Percentiles rank a stretch among this genome's conserved stretches.
Conservation (phyloP, 2,329 filamentous ascomycete genomes). For the Alternaria longipes region DNA sequence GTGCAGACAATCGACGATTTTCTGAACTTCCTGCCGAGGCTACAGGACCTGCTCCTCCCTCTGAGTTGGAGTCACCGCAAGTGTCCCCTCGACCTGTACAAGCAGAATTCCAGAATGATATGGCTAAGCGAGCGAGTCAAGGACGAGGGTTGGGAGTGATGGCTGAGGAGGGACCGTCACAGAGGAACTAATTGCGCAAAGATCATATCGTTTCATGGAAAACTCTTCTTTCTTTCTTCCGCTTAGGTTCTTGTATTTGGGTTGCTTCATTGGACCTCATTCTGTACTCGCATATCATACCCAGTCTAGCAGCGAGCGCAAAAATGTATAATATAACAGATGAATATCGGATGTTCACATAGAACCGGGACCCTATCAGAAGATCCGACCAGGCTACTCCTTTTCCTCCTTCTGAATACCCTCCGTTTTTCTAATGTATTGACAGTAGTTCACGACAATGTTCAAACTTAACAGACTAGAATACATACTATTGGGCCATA, state of each 20-base stretch:
- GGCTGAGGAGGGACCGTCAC: slow-evolving; percentile 6
- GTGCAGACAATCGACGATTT: slow-evolving; percentile 20
- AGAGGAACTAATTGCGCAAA: not conserved
- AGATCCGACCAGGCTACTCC: not conserved
- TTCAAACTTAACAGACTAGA: not conserved
- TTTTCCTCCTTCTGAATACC: not conserved
- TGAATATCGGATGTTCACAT: not conserved
- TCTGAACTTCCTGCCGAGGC: slow-evolving; percentile 34
- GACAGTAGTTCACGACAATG: not conserved
- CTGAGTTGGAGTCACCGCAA: slow-evolving; percentile 34
- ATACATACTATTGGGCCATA: not conserved
- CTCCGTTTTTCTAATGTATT: not conserved
- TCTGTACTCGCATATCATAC: slow-evolving; percentile 4
- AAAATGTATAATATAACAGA: not conserved
- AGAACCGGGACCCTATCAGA: not conserved
- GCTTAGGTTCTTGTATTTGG: not conserved
- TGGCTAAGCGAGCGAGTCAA: slow-evolving; percentile 17
- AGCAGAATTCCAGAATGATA: slow-evolving; percentile 20
- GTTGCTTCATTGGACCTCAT: not conserved
- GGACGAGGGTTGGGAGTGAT: slow-evolving; percentile 21
- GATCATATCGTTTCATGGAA: not conserved
- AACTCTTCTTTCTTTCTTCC: not conserved
- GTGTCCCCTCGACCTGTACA: slow-evolving; percentile 28
- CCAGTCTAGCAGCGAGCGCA: not conserved
- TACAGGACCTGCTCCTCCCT: not conserved